These are phyloP conservation scores for Polytrichum formosum DNA, from an alignment of 225 moss, liverwort and hornwort species.

Conservation along the genomic window DNA sequence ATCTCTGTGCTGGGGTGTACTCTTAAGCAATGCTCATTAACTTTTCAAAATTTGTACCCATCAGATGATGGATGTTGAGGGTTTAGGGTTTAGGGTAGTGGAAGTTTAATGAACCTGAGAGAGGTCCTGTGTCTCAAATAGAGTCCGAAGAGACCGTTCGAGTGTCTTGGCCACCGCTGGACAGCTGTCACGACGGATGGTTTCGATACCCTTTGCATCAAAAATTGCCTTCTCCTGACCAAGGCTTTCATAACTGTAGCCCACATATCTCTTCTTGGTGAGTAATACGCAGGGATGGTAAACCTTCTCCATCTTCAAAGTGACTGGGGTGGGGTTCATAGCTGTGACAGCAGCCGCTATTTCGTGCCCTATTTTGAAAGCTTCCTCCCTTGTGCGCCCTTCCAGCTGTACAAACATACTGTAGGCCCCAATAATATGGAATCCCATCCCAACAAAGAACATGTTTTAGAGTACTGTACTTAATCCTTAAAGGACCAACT, in stretches of 20 bases:
- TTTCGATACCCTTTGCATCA: constrained; percentile 98
- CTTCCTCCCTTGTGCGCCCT: constrained; percentile 92
- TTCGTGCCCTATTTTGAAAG: constrained; percentile 91
- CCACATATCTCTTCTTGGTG: constrained; percentile 97
- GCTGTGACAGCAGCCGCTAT: constrained; percentile 87
- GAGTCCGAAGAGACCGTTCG: constrained; percentile 75
- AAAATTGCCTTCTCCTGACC: constrained; percentile 77
- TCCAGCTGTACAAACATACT: constrained; percentile 96
- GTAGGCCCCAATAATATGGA: neutral
- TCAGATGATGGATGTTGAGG: too few species aligned
- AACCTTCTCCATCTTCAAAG: constrained; percentile 96
- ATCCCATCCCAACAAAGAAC: neutral
- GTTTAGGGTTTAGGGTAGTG: neutral
- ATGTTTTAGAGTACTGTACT: neutral
- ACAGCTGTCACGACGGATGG: constrained; percentile 94
- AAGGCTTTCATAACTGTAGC: constrained; percentile 89
- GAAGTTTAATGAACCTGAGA: constrained; percentile 57
- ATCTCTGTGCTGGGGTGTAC: too few species aligned
- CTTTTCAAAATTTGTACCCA: too few species aligned
- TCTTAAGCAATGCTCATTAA: too few species aligned
- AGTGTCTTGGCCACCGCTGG: constrained; percentile 88
- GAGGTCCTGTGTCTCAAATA: constrained; percentile 87
- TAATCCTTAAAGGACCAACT: too few species aligned
- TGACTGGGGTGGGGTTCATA: constrained; percentile 81
- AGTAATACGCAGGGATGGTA: constrained; percentile 96